A percentile compares a stretch with the other conserved stretches of the same genome.
phyloP scores from a whole-genome alignment of 768 basidiomycete genomes.

The Tubosaeta sp. region DNA sequence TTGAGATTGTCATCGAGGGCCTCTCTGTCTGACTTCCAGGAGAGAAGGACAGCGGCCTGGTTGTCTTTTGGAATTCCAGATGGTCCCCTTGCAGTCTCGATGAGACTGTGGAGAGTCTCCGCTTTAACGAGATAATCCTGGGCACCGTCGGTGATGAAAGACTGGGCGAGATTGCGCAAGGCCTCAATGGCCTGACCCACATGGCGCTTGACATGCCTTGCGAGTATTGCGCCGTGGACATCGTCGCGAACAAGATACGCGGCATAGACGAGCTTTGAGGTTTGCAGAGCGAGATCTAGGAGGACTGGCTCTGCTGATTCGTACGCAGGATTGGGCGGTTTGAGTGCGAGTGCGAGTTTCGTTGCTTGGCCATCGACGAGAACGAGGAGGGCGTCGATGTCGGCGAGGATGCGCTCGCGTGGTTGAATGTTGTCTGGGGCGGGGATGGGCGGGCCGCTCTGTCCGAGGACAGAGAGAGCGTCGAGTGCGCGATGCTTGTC shows the following conservation, averaged over 20 bases:
- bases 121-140: conserved; percentile 55
- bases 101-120: conserved; percentile 58
- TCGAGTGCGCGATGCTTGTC: neutral
- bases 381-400: conserved; percentile 53
- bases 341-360: conserved; percentile 60
- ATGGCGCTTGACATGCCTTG: conserved; percentile 39
- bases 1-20: conserved; percentile 57
- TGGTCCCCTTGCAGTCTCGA: conserved; percentile 44
- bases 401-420: conserved; percentile 43
- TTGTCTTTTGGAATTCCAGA: conserved; percentile 56
- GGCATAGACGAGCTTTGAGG: conserved; percentile 50
- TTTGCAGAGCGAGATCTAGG: conserved; percentile 47
- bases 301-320: conserved; percentile 48
- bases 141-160: conserved; percentile 36
- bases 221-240: conserved; percentile 44
- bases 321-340: conserved; percentile 52
- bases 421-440: neutral
- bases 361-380: conserved; percentile 55
- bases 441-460: neutral
- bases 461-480: conserved; percentile 12
- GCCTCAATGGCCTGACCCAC: conserved; percentile 42
- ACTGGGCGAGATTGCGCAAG: conserved; percentile 40
- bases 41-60: conserved; percentile 49
- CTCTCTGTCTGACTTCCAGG: conserved; percentile 48
- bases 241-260: conserved; percentile 38